phyloP scores from a whole-genome alignment of 2,329 filamentous ascomycete genomes.

The Tolypocladium amazonense region DNA sequence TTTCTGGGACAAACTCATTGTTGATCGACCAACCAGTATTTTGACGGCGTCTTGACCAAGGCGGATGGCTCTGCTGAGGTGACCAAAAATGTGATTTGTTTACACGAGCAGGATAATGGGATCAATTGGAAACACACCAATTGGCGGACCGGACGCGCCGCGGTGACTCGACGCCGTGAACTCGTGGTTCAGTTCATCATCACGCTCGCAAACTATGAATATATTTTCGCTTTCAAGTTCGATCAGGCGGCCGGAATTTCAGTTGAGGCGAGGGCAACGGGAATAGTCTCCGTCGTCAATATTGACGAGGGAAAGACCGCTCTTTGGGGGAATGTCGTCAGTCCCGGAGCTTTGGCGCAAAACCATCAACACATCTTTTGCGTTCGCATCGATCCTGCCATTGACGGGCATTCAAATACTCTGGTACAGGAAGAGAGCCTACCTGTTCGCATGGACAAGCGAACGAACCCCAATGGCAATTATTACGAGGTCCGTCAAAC shows the following conservation, averaged over 20 bases:
- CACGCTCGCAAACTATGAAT: conserved; percentile 54
- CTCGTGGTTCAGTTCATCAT: conserved; percentile 52
- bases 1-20: background rate
- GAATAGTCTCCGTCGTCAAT: conserved; percentile 33
- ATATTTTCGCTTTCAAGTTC: conserved; percentile 32
- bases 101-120: conserved; percentile 29
- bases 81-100: conserved; percentile 29
- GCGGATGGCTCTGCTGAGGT: conserved; percentile 23
- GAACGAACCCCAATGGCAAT: conserved; percentile 39
- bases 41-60: conserved; percentile 21
- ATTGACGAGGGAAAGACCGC: conserved; percentile 43
- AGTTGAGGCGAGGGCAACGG: conserved; percentile 23
- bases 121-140: conserved; percentile 54
- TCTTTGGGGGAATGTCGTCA: conserved; percentile 50
- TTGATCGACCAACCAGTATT: conserved; percentile 15
- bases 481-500: conserved; percentile 31
- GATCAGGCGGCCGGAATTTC: conserved; percentile 36
- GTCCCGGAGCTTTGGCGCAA: conserved; percentile 48
- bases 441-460: conserved; percentile 29
- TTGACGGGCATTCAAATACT: conserved; percentile 49
- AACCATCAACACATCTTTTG: conserved; percentile 61
- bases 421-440: conserved; percentile 31
- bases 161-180: conserved; percentile 42
- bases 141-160: conserved; percentile 44
- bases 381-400: conserved; percentile 49